phyloP scores from a whole-genome alignment of 2,329 filamentous ascomycete species.

The Triangularia verruculosa region DNA sequence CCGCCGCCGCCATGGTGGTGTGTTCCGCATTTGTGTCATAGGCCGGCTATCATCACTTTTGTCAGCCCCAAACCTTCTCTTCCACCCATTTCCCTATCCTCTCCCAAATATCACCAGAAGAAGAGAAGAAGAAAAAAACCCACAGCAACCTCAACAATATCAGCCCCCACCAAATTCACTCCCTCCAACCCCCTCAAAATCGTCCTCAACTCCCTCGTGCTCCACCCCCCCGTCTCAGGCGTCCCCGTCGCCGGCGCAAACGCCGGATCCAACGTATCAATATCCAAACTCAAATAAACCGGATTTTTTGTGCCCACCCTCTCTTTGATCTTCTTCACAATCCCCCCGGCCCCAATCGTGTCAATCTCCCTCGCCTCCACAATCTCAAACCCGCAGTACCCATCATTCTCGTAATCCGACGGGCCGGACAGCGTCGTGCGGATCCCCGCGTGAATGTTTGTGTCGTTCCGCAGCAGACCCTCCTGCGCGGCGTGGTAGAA shows the following conservation, averaged over 20 bases:
- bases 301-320: conserved; percentile 71
- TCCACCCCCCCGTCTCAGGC: conserved; percentile 74
- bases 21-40: conserved; percentile 71
- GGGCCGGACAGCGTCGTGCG: conserved; percentile 76
- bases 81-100: neutral
- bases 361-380: conserved; percentile 65
- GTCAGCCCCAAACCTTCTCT: too few species aligned
- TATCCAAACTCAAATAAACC: conserved; percentile 81
- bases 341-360: conserved; percentile 59
- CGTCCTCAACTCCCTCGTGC: conserved; percentile 67
- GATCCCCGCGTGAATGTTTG: conserved; percentile 84
- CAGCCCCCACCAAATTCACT: conserved; percentile 66
- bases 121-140: conserved; percentile 23
- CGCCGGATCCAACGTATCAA: conserved; percentile 82
- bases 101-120: neutral
- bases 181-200: conserved; percentile 68
- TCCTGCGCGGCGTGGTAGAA: conserved; percentile 81
- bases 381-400: conserved; percentile 80
- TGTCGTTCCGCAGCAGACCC: conserved; percentile 75
- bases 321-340: conserved; percentile 73
- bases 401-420: conserved; percentile 80
- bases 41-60: conserved; percentile 46
- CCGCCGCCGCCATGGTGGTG: conserved; percentile 69
- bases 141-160: conserved; percentile 69
- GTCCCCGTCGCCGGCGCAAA: conserved; percentile 75